Evolutionary conservation across 805 yeast genomes (phyloP), one percentile per base, ranked within the genome.

Genomic region (Jamesozyma piceae): DNA sequence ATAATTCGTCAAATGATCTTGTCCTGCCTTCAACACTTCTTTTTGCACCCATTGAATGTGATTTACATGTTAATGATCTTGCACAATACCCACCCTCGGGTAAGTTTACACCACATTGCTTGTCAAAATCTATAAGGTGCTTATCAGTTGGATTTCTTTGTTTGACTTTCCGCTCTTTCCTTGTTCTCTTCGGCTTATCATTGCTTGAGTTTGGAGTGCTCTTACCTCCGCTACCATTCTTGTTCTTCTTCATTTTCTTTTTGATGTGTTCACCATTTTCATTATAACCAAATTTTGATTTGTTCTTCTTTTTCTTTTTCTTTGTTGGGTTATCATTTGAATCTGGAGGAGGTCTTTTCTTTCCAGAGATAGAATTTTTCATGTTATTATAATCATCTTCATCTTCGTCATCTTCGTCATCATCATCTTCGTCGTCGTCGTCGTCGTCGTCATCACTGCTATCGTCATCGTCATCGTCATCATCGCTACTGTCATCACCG

Each of bases 31-130:
- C 79, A 18, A 92, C 98, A 1, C 95, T 89, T 53, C 98, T 75
- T 56, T 92, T 92, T 22, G 97, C 95, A 28, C 97, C 97, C 96
- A 92, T 89, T 1, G 97, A 86, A 64, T 92, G 98, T 0, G 97
- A 88, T 60, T 92, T 92, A 72, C 98, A 92, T 0, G 98, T 92
- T 46, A 92, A 69, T 0, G 97, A 88, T 39, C 98, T 73, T 4
- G 97, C 97, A 70, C 98, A 92, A 52, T 79, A 82, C 0, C 94
- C 95, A n/a, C 97, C 97, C 50, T 82, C 83, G 0, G 95, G 88
- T 46, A 92, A 67, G 5, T 86, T 83, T 11, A 92, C 97, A 62
- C 98, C 98, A 71, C 98, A 92, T 64, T 92, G 97, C 50, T 77
- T 77, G 57, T 88, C 95, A 38, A 88, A 94, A 61, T 88, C 95